Base-by-base conservation (phyloP, 2,329 filamentous ascomycete genomes). In the Pseudogymnoascus sp. region DNA sequence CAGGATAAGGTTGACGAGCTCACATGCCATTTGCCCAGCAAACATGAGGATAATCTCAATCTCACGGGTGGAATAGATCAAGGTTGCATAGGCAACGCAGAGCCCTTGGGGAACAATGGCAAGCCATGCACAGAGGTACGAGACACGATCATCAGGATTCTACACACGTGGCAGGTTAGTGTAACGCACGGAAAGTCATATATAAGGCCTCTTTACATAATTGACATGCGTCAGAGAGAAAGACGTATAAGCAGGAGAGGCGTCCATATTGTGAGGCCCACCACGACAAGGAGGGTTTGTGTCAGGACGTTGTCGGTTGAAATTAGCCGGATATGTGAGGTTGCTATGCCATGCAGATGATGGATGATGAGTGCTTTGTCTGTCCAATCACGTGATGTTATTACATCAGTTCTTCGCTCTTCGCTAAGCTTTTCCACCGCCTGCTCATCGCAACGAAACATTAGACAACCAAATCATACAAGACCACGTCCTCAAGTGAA, bases 211-310 rank as follows among this genome's bases (percentile, higher is more conserved):
- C 76, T 85, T 73, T 78, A 96, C 93, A 82, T 97, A 97, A 80
- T 95, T 91, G 70, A 97, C 93, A 78, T 97, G 93, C 10, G 95
- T 97, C 69, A 99, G 79, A 61, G 93, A 96, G 66, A 99, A 83
- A 23, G 93, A 97, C 61, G 93, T 91, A 64, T 97, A 80, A 42
- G 90, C 86, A 40, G 73, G 72, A 23, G 75, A 68, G 67, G 82
- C 78, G 70, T 69, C 67, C 72, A 74, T 74, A 64, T 40, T 68
- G 64, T 19, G 28, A 57, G 28, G 50, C 13, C 50, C 50, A 35
- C 50, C 50, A 35, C 11, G 6, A 17, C 35, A 35, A 33, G 17
- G n/a, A 21, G 10, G 28, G n/a, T 33, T 35, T 57, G 4, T 33
- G 50, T 35, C 10, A 19, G 17, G 31, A 21, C 26, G 50, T 21